Base-by-base conservation (phyloP, 164 flowering plant genomes). In the Houttuynia cordata region DNA sequence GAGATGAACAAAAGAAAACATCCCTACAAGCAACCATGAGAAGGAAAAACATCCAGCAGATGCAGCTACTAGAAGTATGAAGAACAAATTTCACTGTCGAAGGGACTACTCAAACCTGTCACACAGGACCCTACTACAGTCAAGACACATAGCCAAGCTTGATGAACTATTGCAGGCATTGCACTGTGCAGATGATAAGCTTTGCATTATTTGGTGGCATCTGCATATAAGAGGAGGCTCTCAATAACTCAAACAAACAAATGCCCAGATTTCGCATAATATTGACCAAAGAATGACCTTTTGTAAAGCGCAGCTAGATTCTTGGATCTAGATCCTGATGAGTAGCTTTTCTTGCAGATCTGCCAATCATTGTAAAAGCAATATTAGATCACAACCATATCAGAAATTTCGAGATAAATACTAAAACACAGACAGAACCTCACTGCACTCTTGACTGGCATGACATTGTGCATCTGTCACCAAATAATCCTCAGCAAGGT, bases 401-500 rank as follows among this genome's bases (percentile, higher is more conserved):
- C 37, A 30, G 37, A 30, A 30, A 30, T 30, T 2, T 30, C 6
- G 6, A 30, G 4, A 30, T 30, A 30, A 30, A 30, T 6, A 30
- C 37, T 30, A 30, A 30, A 30, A 30, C 37, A 30, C 37, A 30
- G 37, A 30, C 37, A 30, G 42, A 64, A 83, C 79, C 75, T 69
- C 70, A 53, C 62, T 58, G 63, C 62, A 18, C 37, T 57, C 30
- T 42, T 67, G 66, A 65, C 51, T 62, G 12, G 73, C 51, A 54
- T 41, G 55, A 53, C 20, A 17, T 30, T 23, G 17, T 8, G 67
- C 41, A 53, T 66, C 59, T 60, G 19, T 68, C 58, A 78, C 84
- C 77, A 84, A 67, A 74, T 96, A 91, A 68, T 91, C 97, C 70
- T 83, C 84, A 40, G 97, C 79, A 66, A 91, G 94, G 74, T 91